Evolutionary conservation across 176 grass and related monocot genomes (phyloP), one percentile per base, ranked within the genome.

Genomic region (Zoysia pacifica): DNA sequence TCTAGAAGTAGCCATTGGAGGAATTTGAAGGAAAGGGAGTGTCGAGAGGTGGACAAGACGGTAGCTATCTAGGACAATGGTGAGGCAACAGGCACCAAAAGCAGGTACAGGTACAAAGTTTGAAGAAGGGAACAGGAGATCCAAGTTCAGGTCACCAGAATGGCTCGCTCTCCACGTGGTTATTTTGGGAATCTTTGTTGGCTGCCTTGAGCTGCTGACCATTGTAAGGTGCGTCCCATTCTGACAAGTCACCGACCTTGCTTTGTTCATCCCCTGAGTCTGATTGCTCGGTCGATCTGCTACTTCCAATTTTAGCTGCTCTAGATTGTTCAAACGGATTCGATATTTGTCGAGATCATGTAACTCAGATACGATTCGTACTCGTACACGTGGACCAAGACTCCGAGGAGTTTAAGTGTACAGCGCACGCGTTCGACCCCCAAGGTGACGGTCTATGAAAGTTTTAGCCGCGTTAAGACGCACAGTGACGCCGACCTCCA

Each of bases 41-140:
- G n/a, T 19, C 28, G 58, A 28, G 28, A 61, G 83, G 76, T 75
- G 77, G 82, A 64, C 72, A 72, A 36, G 65, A 71, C 40, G 35
- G 58, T 28, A 28, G 82, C 82, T 89, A 89, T 65, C 71, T 78
- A 77, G 82, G 83, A 89, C 83, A 42, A 65, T 50, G 83, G 87
- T 76, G 67, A 89, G 87, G 70, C 78, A 67, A 77, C 71, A 73
- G 37, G 82, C 38, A 39, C 44, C 67, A 84, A 81, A 81, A 85
- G 78, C 54, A 72, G 41, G 75, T 62, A 35, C 82, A 82, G 67
- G 87, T 89, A 85, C 87, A 78, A 10, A 77, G 86, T 4, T 73
- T 52, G 62, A 65, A 28, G 28, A 28, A 76, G 77, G 73, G 73
- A 75, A 66, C 75, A 56, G 44, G 62, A 19, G 73, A 53, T 78